Evolutionary conservation across 257 asterid genomes (phyloP), one percentile per base, ranked within the genome.

Genomic region (Solanum neorickii): DNA sequence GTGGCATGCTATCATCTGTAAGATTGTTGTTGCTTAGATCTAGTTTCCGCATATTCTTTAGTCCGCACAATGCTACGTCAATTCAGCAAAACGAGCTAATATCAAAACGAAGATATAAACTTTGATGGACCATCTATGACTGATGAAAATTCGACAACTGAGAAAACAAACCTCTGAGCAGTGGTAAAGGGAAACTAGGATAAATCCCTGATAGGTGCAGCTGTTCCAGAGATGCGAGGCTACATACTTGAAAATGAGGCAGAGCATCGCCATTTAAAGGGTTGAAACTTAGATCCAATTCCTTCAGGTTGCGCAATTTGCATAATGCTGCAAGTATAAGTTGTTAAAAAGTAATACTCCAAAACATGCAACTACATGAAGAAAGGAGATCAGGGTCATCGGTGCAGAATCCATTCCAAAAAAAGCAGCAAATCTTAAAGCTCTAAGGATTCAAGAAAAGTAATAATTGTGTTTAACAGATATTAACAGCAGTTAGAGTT

Each of bases 231-330:
- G 85, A 49, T 11, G 85, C 2, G 7, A 80, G 7, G 20, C 85
- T 69, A 21, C 89, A 83, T 83, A 21, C 66, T 86, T 87, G 72
- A 68, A 69, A 47, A 77, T 87, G 87, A 83, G 89, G 89, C 66
- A 87, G 70, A 9, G 86, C 86, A 70, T 49, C 84, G 56, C 87
- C 87, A 49, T 73, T 49, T 80, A 49, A 82, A 15, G 89, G 87
- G 46, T 87, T 87, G 75, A 44, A 69, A 83, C 87, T 77, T 44
- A 87, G 89, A 69, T 83, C 89, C 89, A 87, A 83, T 47, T 49
- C 72, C 68, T 52, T 87, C 42, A 87, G 87, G 42, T 70, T 82
- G 39, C 13, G n/a, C 15, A 87, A 82, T 70, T 49, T 87, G 89
- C 89, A 87, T 52, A 87, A 12, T 87, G 83, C 87, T 87, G 87